Base-by-base conservation (phyloP, 2,329 filamentous ascomycete genomes). In the Blastomyces silverae region DNA sequence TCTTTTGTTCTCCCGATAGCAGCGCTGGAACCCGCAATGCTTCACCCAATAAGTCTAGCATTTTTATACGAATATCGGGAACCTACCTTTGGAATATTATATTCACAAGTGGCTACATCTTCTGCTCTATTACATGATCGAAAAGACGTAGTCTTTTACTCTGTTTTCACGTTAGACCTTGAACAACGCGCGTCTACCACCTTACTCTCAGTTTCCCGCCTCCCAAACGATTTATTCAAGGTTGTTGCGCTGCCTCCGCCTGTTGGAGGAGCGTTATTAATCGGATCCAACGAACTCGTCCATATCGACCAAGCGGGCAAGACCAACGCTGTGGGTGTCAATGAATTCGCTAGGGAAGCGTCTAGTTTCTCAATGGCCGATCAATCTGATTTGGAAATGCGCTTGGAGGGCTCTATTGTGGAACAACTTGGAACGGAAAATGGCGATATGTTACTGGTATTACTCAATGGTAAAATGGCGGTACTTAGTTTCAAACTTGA, bases 21-120 rank as follows among this genome's bases (percentile, higher is more conserved):
- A 63, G 87, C 92, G 72, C 84, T 99, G 77, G 93, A 97, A 76
- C 90, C 92, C 67, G 87, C 85, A 68, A 83, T 99, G 70, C 86
- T 93, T 66, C 90, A 96, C 77, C 92, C 93, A 60, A 87, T 97
- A 72, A 91, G 96, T 74, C 85, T 99, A 73, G 88, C 90, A 64
- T 99, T 99, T 76, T 81, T 99, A 69, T 86, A 97, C 82, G 93
- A 97, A 79, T 99, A 99, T 77, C 88, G 94, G 76, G 94, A 97
- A 77, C 93, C 94, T 15, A 99, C 94, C 0, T 96, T 99, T 79
- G 94, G 93, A 64, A 92, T 99, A 66, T 82, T 99, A 53, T 94
- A 91, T 58, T 90, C 92, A 1, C 87, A 87, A 62, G 81, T 86
- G 68, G 83, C 87, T 46, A 86, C 88, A 17, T 92, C 92, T n/a